Evolutionary conservation across 2,329 filamentous ascomycete genomes (phyloP), one percentile per base, ranked within the genome.

Genomic region (Penicillium sp.): DNA sequence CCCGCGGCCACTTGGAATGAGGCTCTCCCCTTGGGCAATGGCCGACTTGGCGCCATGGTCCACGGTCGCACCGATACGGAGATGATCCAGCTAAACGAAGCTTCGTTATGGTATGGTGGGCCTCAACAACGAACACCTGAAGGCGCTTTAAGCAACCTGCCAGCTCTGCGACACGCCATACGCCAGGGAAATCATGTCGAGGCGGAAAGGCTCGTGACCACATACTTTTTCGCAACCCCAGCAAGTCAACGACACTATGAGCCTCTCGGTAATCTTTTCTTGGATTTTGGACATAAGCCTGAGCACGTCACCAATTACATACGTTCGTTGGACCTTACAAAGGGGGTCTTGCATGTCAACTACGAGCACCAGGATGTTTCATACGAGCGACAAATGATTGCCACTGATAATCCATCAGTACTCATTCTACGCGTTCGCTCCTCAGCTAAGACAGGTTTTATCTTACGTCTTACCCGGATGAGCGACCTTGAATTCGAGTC

Each of bases 11-110:
- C 68, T 55, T 79, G 75, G 74, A 67, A 74, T 50, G 68, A 77
- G 56, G 76, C 78, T 26, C 67, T 82, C 1, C 80, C 80, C 2
- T 70, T 83, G 49, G 80, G 81, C 10, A 82, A 82, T 62, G 80
- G 81, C 22, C 74, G 80, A 48, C 65, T 79, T 1, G 77, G 77
- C 5, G 73, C 70, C 14, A 80, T 82, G 78, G 66, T 81, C 10
- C 77, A 79, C 65, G 78, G 79, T 26, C 71, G 76, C 24, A 76
- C 76, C 4, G 63, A 68, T 29, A 77, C 70, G 4, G 80, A 82
- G 57, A 66, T 76, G 14, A 64, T 82, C 4, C 74, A 77, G 46
- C 66, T 82, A 27, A 82, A 81, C 49, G 79, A 82, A 59, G 78
- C 82, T 57, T 79, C 77, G 3, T 72, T 79, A 2, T 80, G 76